A percentile compares a stretch with the other conserved stretches of the same genome.
phyloP scores from a whole-genome alignment of 371 early-diverging fungal genomes.

The Rhizopus sp. region DNA sequence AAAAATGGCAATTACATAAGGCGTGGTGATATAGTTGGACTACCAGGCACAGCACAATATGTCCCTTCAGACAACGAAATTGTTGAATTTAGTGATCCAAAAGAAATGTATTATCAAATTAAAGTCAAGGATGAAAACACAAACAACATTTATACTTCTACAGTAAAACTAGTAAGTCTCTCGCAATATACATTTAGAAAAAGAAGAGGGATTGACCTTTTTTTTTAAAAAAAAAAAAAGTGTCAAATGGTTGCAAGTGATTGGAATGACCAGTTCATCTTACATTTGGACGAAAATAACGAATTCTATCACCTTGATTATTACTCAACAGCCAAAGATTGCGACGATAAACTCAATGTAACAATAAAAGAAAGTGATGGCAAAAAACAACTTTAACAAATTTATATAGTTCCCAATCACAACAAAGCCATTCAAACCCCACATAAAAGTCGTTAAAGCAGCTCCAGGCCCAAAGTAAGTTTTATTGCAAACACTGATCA shows the following conservation, averaged over 20 bases:
- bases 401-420: conserved; percentile 13
- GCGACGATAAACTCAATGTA: conserved; percentile 21
- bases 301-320: conserved; percentile 29
- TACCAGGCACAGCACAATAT: conserved; percentile 22
- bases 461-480: conserved; percentile 23
- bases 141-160: conserved; percentile 20
- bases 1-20: conserved; percentile 30
- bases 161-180: conserved; percentile 23
- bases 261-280: conserved; percentile 30
- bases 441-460: conserved; percentile 15
- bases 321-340: conserved; percentile 25
- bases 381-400: background rate
- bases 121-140: conserved; percentile 33
- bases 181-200: background rate
- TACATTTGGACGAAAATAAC: conserved; percentile 29
- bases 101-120: conserved; percentile 25
- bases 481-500: background rate
- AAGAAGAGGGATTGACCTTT: background rate
- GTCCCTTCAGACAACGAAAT: conserved; percentile 21
- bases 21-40: conserved; percentile 32
- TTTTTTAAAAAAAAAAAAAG: conserved; percentile 10
- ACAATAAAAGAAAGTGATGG: background rate
- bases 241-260: conserved; percentile 34
- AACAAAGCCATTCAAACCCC: conserved; percentile 21
- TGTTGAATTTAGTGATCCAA: conserved; percentile 15